These are phyloP conservation scores for Wickerhamomyces mucosus DNA, from an alignment of 805 yeast species.

Conservation along the genomic window DNA sequence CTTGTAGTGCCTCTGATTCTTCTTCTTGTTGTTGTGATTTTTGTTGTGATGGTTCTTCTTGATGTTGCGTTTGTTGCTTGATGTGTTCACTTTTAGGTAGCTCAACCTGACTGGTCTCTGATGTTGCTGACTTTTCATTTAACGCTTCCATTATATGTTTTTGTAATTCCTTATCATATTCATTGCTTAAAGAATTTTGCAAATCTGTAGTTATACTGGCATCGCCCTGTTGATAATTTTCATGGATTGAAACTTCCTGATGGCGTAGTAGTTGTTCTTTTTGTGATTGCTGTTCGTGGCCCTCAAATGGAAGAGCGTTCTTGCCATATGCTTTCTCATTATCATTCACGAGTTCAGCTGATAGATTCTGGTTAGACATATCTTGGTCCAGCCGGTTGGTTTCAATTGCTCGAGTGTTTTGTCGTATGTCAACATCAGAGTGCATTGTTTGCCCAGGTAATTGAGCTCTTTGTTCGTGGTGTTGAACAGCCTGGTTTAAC, in stretches of 20 bases:
- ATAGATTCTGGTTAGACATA: neutral
- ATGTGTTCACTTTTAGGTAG: neutral
- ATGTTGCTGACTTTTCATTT: conserved; percentile 2
- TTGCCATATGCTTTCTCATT: conserved; percentile 1
- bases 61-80: neutral
- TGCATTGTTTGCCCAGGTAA: neutral
- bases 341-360: neutral
- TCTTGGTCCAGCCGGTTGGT: neutral
- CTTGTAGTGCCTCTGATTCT: neutral
- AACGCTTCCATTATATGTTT: conserved; percentile 13
- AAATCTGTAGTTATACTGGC: neutral
- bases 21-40: neutral
- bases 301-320: conserved; percentile 1
- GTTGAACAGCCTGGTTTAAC: conserved; percentile 6
- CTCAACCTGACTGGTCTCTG: too few relatives aligned
- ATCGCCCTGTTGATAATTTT: neutral
- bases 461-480: neutral
- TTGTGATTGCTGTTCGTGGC: neutral
- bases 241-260: neutral
- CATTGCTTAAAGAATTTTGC: neutral
- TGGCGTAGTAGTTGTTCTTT: neutral
- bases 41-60: neutral
- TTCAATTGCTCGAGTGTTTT: neutral
- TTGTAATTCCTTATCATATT: conserved; percentile 10
- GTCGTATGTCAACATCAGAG: neutral